Conservation (phyloP, 805 yeast genomes). For the Sugiyamaella qingdaonensis region DNA sequence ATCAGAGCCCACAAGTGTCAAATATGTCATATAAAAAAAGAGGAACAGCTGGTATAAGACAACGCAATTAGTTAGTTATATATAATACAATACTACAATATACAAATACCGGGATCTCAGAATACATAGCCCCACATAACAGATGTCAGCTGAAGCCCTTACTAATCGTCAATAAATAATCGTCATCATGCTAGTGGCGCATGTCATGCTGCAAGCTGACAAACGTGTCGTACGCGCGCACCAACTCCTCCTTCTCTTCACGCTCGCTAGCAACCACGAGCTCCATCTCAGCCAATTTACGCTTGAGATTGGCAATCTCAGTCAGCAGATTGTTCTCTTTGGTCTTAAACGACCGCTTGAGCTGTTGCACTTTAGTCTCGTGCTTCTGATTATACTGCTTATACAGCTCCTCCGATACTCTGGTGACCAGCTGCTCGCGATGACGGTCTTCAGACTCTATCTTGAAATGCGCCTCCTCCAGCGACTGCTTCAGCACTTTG, state of each 20-base stretch:
- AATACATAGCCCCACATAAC: too few relatives aligned
- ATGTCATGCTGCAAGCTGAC: constrained; percentile 12
- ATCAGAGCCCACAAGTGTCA: too few relatives aligned
- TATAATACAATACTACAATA: not conserved
- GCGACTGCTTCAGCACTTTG: constrained; percentile 7
- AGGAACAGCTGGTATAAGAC: too few relatives aligned
- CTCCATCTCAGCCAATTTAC: constrained; percentile 45
- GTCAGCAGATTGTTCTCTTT: constrained; percentile 35
- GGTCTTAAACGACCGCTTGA: constrained; percentile 49
- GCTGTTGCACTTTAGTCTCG: constrained; percentile 60
- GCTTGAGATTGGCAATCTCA: constrained; percentile 40
- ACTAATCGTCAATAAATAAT: not conserved
- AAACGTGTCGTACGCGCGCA: constrained; percentile 45
- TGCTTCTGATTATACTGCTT: constrained; percentile 74
- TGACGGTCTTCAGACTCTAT: constrained; percentile 10
- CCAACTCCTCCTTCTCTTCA: constrained; percentile 54
- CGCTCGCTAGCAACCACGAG: constrained; percentile 48
- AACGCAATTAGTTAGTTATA: too few relatives aligned
- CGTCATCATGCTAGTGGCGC: not conserved
- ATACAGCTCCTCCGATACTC: constrained; percentile 62
- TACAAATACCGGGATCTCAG: not conserved
- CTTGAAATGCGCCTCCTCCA: constrained; percentile 13
- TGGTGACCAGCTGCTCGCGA: constrained; percentile 7
- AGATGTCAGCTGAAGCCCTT: not conserved
- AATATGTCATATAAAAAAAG: too few relatives aligned